Conservation (phyloP, 1,284 basidiomycete genomes). For the Melanopsichium pennsylvanicum region DNA sequence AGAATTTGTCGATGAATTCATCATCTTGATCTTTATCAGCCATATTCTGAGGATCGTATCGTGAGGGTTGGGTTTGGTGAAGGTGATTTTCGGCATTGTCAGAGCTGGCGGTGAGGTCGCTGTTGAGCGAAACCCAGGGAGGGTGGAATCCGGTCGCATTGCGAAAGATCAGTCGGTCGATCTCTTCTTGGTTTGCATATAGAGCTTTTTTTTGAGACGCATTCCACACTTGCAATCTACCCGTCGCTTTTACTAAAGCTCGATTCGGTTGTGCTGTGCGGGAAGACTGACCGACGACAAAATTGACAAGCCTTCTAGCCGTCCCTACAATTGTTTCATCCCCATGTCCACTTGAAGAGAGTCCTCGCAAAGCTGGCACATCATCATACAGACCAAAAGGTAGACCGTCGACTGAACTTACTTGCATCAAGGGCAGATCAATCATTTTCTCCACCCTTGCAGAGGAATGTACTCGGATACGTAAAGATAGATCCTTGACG, state of each 20-base stretch:
- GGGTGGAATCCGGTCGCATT: not conserved
- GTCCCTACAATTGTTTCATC: not conserved
- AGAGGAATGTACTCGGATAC: constrained; percentile 1
- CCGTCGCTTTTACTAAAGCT: not conserved
- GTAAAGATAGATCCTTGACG: constrained; percentile 5
- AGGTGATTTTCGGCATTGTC: not conserved
- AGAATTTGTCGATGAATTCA: too few species aligned
- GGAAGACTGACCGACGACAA: not conserved
- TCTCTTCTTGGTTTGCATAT: constrained; percentile 13
- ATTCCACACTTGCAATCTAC: constrained; percentile 19
- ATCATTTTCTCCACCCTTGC: not conserved
- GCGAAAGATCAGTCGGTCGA: constrained; percentile 2
- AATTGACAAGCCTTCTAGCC: too few species aligned
- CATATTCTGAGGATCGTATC: too few species aligned
- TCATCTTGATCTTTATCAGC: constrained; percentile 1
- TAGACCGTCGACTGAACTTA: constrained; percentile 4
- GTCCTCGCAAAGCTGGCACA: constrained; percentile 27
- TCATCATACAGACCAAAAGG: constrained; percentile 37
- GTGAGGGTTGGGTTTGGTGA: not conserved
- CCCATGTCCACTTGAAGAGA: too few species aligned
- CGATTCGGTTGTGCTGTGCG: not conserved
- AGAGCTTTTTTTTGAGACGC: constrained; percentile 2
- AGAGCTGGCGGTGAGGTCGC: not conserved
- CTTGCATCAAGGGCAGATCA: constrained; percentile 11
- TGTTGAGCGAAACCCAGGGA: constrained; percentile 26